A percentile compares a stretch with the other conserved stretches of the same genome.
phyloP scores from a whole-genome alignment of 2,329 filamentous ascomycete species.

The Teratosphaeria pseudoeucalypti region DNA sequence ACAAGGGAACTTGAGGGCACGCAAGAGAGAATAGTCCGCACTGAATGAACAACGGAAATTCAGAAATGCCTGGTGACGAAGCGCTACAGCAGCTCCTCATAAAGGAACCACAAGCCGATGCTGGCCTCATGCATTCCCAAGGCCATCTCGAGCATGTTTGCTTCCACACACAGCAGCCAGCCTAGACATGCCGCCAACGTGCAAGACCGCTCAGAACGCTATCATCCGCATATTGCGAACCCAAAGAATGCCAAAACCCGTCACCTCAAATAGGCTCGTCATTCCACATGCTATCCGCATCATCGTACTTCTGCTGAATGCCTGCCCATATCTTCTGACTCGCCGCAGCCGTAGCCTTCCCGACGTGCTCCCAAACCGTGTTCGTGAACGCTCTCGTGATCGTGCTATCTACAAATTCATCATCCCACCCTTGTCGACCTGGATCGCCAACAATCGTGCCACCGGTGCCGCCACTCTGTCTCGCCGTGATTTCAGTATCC shows the following conservation, averaged over 20 bases:
- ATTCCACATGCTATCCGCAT: constrained; percentile 19
- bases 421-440: not conserved
- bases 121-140: not conserved
- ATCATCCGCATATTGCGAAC: not conserved
- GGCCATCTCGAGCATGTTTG: not conserved
- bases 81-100: not conserved
- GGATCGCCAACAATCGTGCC: not conserved
- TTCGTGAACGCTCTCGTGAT: constrained; percentile 2
- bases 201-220: not conserved
- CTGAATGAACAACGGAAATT: not conserved
- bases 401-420: not conserved
- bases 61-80: not conserved
- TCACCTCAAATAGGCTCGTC: constrained; percentile 11
- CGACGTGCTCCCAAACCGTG: not conserved
- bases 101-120: not conserved
- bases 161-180: not conserved
- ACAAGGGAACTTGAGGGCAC: not conserved
- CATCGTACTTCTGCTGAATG: constrained; percentile 16
- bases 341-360: constrained; percentile 3
- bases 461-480: not conserved
- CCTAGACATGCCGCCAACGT: not conserved
- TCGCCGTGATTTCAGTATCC: not conserved
- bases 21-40: not conserved
- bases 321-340: constrained; percentile 12
- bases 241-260: not conserved